Evolutionary conservation across 1,139 yeast species (phyloP).

Genomic region (Suhomyces terraborum): DNA sequence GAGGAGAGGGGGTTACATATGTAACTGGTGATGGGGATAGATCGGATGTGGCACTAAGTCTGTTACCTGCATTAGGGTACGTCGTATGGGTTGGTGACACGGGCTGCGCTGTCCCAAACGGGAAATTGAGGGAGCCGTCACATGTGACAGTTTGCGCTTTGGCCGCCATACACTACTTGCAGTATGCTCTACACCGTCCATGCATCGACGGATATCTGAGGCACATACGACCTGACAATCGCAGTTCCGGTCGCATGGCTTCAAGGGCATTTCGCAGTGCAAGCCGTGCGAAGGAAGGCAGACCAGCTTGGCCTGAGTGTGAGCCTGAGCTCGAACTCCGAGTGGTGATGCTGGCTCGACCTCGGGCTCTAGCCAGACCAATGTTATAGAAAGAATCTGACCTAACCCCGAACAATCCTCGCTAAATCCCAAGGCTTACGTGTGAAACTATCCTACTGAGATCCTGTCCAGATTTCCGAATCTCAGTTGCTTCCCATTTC

Average conservation of each 20-base stretch:
- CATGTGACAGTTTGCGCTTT: too few relatives aligned
- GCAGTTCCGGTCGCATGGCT: conserved; percentile 3
- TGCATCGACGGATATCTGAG: conserved; percentile 8
- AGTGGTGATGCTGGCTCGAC: too few relatives aligned
- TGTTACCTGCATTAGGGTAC: background rate
- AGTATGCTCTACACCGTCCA: too few relatives aligned
- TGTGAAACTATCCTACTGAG: background rate
- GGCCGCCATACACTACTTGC: too few relatives aligned
- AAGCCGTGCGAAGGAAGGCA: conserved; percentile 1
- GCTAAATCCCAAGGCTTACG: background rate
- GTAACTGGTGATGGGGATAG: conserved; percentile 1
- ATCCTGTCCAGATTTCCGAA: background rate
- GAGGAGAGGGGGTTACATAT: background rate
- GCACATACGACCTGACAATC: conserved; percentile 2
- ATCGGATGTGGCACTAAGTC: conserved; percentile 3
- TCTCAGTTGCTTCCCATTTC: too few relatives aligned
- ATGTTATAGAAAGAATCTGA: too few relatives aligned
- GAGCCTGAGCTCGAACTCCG: too few relatives aligned
- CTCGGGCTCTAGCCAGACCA: too few relatives aligned
- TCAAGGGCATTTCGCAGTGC: background rate
- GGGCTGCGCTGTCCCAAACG: background rate
- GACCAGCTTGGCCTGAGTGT: too few relatives aligned
- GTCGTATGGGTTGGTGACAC: background rate
- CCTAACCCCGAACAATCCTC: too few relatives aligned
- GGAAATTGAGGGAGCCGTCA: background rate